A percentile compares a stretch with the other conserved stretches of the same genome.
Conservation (phyloP, 306 rosid genomes). For the Castanospermum australe region DNA sequence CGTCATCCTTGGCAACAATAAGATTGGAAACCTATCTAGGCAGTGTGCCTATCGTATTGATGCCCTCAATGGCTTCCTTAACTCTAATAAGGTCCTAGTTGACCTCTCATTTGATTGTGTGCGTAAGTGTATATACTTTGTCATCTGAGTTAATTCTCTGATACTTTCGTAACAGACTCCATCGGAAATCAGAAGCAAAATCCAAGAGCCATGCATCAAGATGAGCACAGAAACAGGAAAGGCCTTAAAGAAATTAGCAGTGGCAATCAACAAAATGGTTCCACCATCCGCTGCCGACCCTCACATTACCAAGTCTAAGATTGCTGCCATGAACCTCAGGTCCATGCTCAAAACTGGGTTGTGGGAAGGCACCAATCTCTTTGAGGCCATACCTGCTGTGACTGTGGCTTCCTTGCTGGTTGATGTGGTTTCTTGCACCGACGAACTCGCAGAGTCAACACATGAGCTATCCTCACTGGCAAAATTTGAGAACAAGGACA, state of each 20-base stretch:
- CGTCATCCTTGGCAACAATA: constrained; percentile 61
- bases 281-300: constrained; percentile 20
- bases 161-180: constrained; percentile 19
- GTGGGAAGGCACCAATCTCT: constrained; percentile 21
- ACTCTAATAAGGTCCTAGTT: constrained; percentile 20
- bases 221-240: constrained; percentile 43
- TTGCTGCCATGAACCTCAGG: constrained; percentile 25
- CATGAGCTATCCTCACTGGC: constrained; percentile 31
- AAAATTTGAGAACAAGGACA: not conserved
- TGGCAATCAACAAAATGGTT: constrained; percentile 32
- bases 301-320: constrained; percentile 33
- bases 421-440: constrained; percentile 38
- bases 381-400: constrained; percentile 29
- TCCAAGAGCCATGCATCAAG: constrained; percentile 40
- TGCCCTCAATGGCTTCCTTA: constrained; percentile 42
- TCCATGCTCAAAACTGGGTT: constrained; percentile 19
- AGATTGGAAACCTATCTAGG: constrained; percentile 46
- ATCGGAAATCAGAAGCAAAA: constrained; percentile 26
- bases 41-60: constrained; percentile 53
- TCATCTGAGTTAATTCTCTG: too few species aligned
- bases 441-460: constrained; percentile 33
- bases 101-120: not conserved
- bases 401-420: constrained; percentile 31
- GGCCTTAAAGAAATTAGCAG: constrained; percentile 37
- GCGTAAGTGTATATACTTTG: not conserved